phyloP scores from a whole-genome alignment of 2,329 filamentous ascomycete genomes.

The Coleophoma eucalyptorum region DNA sequence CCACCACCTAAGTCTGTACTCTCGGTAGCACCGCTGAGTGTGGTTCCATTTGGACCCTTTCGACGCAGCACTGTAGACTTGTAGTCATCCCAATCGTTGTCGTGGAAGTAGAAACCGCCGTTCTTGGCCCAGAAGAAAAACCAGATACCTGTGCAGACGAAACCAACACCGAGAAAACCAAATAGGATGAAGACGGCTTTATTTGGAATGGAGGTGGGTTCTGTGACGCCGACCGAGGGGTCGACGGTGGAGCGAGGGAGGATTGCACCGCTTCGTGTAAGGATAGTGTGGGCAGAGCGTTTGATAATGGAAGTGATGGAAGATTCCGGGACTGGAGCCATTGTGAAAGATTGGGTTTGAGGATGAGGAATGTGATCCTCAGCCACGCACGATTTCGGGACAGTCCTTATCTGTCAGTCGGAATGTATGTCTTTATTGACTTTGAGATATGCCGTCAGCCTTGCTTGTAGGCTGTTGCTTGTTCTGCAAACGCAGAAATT shows the following conservation, averaged over 20 bases:
- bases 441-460: too few species aligned
- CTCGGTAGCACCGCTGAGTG: constrained; percentile 77
- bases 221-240: constrained; percentile 44
- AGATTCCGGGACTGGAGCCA: constrained; percentile 23
- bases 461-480: too few species aligned
- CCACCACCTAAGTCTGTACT: constrained; percentile 84
- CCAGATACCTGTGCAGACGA: constrained; percentile 79
- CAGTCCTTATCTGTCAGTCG: neutral
- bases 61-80: constrained; percentile 89
- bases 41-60: constrained; percentile 83
- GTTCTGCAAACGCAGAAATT: too few species aligned
- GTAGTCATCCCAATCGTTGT: constrained; percentile 97
- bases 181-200: constrained; percentile 80
- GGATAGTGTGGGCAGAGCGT: constrained; percentile 12
- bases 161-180: constrained; percentile 72
- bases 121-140: constrained; percentile 99
- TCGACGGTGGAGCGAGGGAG: constrained; percentile 23
- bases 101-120: constrained; percentile 82
- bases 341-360: constrained; percentile 7
- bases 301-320: constrained; percentile 17
- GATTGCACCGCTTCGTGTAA: constrained; percentile 6
- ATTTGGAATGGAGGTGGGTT: constrained; percentile 49
- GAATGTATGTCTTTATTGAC: neutral
- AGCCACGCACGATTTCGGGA: neutral
- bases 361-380: constrained; percentile 2